These are phyloP conservation scores for Tulasnella sp. DNA, from an alignment of 768 basidiomycete genomes.

Conservation along the genomic window DNA sequence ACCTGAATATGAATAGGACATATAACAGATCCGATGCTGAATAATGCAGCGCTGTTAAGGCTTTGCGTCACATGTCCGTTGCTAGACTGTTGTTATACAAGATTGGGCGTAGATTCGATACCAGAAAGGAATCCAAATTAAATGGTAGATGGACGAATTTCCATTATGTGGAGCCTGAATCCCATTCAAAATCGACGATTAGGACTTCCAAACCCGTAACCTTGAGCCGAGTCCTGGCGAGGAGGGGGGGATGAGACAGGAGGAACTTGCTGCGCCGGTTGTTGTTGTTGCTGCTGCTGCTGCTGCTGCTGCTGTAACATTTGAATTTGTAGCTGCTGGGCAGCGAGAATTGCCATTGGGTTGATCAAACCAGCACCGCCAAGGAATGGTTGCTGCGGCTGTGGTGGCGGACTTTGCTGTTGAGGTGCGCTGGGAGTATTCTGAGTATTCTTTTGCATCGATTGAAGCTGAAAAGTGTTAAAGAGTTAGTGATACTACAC, in stretches of 20 bases:
- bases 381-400: conserved; percentile 28
- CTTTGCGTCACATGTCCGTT: no score
- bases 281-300: conserved; percentile 33
- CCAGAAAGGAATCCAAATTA: no score
- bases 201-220: background rate
- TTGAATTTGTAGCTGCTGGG: background rate
- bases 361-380: background rate
- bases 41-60: no score
- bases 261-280: conserved; percentile 22
- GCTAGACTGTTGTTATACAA: no score
- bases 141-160: no score
- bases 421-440: conserved; percentile 32
- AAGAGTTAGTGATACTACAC: background rate
- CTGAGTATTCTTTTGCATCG: conserved; percentile 53
- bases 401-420: conserved; percentile 29
- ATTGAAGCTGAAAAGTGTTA: conserved; percentile 46
- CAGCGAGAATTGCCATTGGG: background rate
- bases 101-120: no score
- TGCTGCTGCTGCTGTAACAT: background rate
- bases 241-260: background rate
- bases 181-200: no score
- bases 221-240: background rate
- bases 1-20: no score
- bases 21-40: no score
- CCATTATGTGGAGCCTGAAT: no score